Evolutionary conservation across 306 rosid species (phyloP).

Genomic region (Cucumis sativus): Cucumber_9930_V3 NC_026660.2:17896501-17897000

Average conservation of each 20-base stretch:
- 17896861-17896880: constrained; percentile 54
- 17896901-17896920: background rate
- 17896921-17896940: background rate
- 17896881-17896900: constrained; percentile 37
- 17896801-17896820: constrained; percentile 30
- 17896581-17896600: background rate
- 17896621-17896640: background rate
- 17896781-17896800: background rate
- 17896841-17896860: constrained; percentile 79
- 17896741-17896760: background rate
- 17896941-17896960: background rate
- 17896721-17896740: background rate
- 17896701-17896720: background rate
- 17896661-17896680: background rate
- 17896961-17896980: background rate
- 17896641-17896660: background rate
- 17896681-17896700: background rate
- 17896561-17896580: background rate
- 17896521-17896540: background rate
- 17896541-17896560: background rate
- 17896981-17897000: constrained; percentile 55
- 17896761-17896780: too few species aligned
- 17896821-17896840: constrained; percentile 85
- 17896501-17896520: background rate
- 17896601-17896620: background rate